Evolutionary conservation across 2,329 filamentous ascomycete genomes (phyloP).

Genomic region (Penicillium vulpinum): DNA sequence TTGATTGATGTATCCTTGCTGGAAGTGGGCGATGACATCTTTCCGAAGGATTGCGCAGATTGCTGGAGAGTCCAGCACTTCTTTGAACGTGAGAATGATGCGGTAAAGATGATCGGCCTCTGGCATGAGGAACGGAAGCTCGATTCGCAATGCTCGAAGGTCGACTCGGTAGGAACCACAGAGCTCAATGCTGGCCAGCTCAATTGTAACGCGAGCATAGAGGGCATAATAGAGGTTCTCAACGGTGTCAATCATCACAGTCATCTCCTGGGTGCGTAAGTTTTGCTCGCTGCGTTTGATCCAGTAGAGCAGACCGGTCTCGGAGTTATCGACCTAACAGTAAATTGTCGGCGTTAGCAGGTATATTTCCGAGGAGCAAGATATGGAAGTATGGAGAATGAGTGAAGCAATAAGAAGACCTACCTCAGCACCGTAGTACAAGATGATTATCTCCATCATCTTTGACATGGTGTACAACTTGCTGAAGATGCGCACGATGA

Average conservation of each 20-base stretch:
- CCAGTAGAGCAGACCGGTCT: slow-evolving; percentile 33
- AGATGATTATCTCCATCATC: slow-evolving; percentile 32
- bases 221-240: slow-evolving; percentile 41
- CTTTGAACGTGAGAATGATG: slow-evolving; percentile 37
- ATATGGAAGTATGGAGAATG: neutral
- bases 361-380: neutral
- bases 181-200: slow-evolving; percentile 39
- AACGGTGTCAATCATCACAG: slow-evolving; percentile 33
- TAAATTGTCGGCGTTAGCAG: neutral
- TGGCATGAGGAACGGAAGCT: slow-evolving; percentile 28
- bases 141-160: slow-evolving; percentile 18
- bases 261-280: slow-evolving; percentile 28
- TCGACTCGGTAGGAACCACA: slow-evolving; percentile 33
- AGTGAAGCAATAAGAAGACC: neutral
- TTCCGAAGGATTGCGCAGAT: slow-evolving; percentile 31
- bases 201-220: slow-evolving; percentile 39
- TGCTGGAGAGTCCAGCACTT: slow-evolving; percentile 29
- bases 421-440: slow-evolving; percentile 39
- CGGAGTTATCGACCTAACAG: slow-evolving; percentile 32
- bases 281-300: slow-evolving; percentile 33
- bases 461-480: slow-evolving; percentile 41
- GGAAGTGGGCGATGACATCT: slow-evolving; percentile 30
- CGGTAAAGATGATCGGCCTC: slow-evolving; percentile 37
- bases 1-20: slow-evolving; percentile 31
- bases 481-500: slow-evolving; percentile 32